Evolutionary conservation across 345 rosid species (phyloP), one percentile per base, ranked within the genome.

Genomic region (Euphorbia lathyris): DNA sequence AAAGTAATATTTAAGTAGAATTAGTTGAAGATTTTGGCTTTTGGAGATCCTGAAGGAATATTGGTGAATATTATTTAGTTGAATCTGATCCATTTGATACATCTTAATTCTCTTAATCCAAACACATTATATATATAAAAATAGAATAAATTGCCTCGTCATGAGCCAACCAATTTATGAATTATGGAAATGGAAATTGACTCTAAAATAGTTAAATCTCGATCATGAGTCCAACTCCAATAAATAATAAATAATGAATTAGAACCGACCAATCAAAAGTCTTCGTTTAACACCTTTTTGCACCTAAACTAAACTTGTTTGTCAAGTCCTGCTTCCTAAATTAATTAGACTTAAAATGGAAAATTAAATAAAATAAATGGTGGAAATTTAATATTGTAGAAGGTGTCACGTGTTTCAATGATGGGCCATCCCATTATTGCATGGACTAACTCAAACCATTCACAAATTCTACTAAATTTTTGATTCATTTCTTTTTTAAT

Each of bases 41-140:
- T 77, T 83, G 80, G 78, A 16, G 45, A 66, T 29, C 55, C 10
- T 70, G 73, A 68, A 73, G 40, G 63, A 63, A 72, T 74, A 79
- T 67, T 12, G 0, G 22, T 25, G 25, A 17, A 25, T 68, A 53
- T 56, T 57, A 64, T 65, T 63, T 63, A 64, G 16, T 65, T 64
- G 70, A 72, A 64, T 72, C 55, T 52, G 51, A 42, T 77, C 58
- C 40, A 47, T 38, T 66, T 32, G 34, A 45, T 25, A 25, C 43
- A 64, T 20, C 63, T 16, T 40, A 45, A 10, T 45, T 64, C 53
- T 43, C 66, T 12, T 53, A 27, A 40, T 40, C 36, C 51, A 34
- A 14, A 23, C n/a, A 34, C 23, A 25, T 3, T 23, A 11, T 20
- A 30, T 32, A n/a, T n/a, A n/a, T n/a, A n/a, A n/a, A n/a, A 14